A percentile compares a stretch with the other conserved stretches of the same genome.
These are phyloP conservation scores for Aspergillus neotritici DNA, from an alignment of 2,329 filamentous ascomycete species.

Conservation along the genomic window DNA sequence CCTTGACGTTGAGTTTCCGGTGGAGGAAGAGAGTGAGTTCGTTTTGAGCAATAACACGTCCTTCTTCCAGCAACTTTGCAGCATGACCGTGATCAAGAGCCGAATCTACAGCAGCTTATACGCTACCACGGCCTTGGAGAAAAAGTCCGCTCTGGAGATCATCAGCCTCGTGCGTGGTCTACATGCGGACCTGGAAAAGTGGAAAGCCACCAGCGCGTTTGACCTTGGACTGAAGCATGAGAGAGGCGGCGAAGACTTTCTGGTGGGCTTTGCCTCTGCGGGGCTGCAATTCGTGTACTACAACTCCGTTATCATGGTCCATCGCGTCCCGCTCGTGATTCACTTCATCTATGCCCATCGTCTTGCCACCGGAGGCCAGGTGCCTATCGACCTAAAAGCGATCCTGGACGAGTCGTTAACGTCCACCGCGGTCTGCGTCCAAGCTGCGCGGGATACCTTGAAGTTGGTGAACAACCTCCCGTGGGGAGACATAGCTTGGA, in stretches of 20 bases:
- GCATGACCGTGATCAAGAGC: slow-evolving; percentile 80
- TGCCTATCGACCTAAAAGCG: slow-evolving; percentile 45
- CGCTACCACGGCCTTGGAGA: slow-evolving; percentile 78
- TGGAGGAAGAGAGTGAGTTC: slow-evolving; percentile 80
- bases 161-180: slow-evolving; percentile 87
- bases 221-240: slow-evolving; percentile 85
- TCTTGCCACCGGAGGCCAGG: slow-evolving; percentile 57
- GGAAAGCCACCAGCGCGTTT: slow-evolving; percentile 84
- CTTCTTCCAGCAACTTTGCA: slow-evolving; percentile 86
- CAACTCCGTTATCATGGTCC: slow-evolving; percentile 91
- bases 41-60: slow-evolving; percentile 81
- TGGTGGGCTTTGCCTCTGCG: slow-evolving; percentile 81
- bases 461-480: slow-evolving; percentile 89
- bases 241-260: slow-evolving; percentile 79
- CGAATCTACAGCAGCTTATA: slow-evolving; percentile 87
- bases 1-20: slow-evolving; percentile 89
- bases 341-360: slow-evolving; percentile 85
- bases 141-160: slow-evolving; percentile 72
- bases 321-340: slow-evolving; percentile 91
- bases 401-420: slow-evolving; percentile 84
- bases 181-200: slow-evolving; percentile 76
- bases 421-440: slow-evolving; percentile 79
- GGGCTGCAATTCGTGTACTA: slow-evolving; percentile 93
- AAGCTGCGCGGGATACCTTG: slow-evolving; percentile 83
- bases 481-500: slow-evolving; percentile 84